Evolutionary conservation across 306 rosid species (phyloP).

Genomic region (Acmispon strigosus): DNA sequence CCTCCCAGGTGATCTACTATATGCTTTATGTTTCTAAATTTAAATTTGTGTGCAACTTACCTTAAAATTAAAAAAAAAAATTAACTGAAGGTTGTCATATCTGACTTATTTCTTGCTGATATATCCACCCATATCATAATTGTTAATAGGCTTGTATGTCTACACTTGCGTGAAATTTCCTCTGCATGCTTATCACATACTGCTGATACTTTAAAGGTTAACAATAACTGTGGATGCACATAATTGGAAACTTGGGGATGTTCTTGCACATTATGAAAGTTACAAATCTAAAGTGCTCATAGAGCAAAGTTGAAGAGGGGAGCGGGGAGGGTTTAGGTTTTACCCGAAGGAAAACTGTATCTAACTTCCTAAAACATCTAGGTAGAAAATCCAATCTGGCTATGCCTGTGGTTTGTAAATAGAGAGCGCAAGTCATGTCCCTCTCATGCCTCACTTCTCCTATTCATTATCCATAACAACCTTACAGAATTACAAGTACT

Average conservation of each 20-base stretch:
- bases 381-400: neutral
- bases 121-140: neutral
- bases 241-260: no score
- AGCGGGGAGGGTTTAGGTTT: no score
- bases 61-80: neutral
- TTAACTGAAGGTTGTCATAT: neutral
- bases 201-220: no score
- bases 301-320: no score
- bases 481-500: no score
- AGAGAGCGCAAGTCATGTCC: neutral
- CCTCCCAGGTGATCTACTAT: conserved; percentile 45
- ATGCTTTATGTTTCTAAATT: neutral
- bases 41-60: neutral
- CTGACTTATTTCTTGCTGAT: neutral
- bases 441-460: no score
- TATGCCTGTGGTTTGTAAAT: neutral
- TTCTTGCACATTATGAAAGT: no score
- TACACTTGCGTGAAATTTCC: no score
- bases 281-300: no score
- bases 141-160: neutral
- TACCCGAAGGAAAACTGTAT: neutral
- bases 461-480: no score
- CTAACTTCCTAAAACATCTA: conserved; percentile 4
- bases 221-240: no score
- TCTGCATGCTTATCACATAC: no score